A percentile compares a stretch with the other conserved stretches of the same genome.
These are phyloP conservation scores for Dryadomyces sulphureus DNA, from an alignment of 2,329 filamentous ascomycete genomes.

Conservation along the genomic window DNA sequence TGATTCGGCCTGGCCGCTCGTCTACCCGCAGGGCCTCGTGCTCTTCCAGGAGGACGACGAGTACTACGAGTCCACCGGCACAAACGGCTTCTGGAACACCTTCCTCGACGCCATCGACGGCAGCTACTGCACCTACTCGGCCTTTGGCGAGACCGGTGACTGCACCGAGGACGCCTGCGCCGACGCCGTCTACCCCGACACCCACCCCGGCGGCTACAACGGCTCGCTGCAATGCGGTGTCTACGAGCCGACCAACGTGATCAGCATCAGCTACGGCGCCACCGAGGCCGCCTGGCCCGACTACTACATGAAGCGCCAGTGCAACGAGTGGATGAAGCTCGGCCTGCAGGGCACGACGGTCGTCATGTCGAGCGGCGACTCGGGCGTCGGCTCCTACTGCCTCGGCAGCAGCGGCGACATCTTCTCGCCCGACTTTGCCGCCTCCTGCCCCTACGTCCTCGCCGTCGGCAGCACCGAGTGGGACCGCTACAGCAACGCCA, in stretches of 20 bases:
- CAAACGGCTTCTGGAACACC: slow-evolving; percentile 9
- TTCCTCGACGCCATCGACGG: slow-evolving; percentile 32
- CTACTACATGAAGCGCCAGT: slow-evolving; percentile 35
- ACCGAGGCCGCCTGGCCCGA: slow-evolving; percentile 35
- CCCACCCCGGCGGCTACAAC: slow-evolving; percentile 28
- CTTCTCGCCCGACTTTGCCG: slow-evolving; percentile 9
- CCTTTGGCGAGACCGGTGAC: slow-evolving; percentile 30
- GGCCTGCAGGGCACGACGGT: slow-evolving; percentile 29
- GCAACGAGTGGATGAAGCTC: slow-evolving; percentile 35
- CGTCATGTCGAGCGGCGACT: slow-evolving; percentile 30
- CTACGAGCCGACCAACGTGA: slow-evolving; percentile 35
- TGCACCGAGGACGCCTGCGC: slow-evolving; percentile 17
- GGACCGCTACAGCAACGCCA: slow-evolving; percentile 1
- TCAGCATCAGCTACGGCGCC: slow-evolving; percentile 39
- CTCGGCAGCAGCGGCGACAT: slow-evolving; percentile 9
- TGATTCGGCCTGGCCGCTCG: slow-evolving; percentile 20
- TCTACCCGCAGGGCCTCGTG: slow-evolving; percentile 23
- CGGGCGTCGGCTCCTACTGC: slow-evolving; percentile 22
- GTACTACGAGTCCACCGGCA: slow-evolving; percentile 17
- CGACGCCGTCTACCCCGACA: slow-evolving; percentile 33
- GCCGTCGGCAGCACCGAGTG: slow-evolving; percentile 23
- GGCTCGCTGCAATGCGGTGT: slow-evolving; percentile 21
- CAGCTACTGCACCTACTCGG: slow-evolving; percentile 31
- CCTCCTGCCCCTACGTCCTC: slow-evolving; percentile 30
- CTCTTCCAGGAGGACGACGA: slow-evolving; percentile 28